Conservation (phyloP, 2,329 filamentous ascomycete species). For the Aplosporella prunicola region DNA sequence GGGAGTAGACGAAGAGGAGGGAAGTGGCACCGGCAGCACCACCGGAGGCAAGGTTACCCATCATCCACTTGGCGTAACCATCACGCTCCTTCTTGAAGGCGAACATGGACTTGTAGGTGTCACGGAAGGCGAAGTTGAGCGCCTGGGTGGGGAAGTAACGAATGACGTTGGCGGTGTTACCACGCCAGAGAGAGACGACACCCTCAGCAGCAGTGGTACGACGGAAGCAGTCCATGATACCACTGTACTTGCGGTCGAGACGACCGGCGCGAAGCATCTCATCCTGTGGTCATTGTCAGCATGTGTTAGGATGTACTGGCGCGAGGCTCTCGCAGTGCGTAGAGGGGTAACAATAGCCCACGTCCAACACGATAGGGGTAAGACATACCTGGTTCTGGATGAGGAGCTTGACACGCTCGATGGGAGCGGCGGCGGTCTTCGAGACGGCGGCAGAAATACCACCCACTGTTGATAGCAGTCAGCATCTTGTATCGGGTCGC, state of each 20-base stretch:
- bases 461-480: constrained; percentile 64
- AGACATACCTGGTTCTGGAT: constrained; percentile 98
- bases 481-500: constrained; percentile 22
- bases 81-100: constrained; percentile 99
- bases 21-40: constrained; percentile 99
- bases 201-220: constrained; percentile 86
- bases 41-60: constrained; percentile 98
- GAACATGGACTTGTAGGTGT: constrained; percentile 99
- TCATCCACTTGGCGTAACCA: constrained; percentile 98
- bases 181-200: constrained; percentile 93
- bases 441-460: constrained; percentile 99
- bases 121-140: constrained; percentile 99
- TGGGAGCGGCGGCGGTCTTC: constrained; percentile 99
- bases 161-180: constrained; percentile 99
- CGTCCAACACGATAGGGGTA: too few species aligned
- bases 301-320: not conserved
- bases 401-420: constrained; percentile 99
- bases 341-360: too few species aligned
- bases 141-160: constrained; percentile 99
- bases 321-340: too few species aligned
- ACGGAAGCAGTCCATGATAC: constrained; percentile 91
- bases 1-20: constrained; percentile 99
- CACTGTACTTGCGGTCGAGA: constrained; percentile 94
- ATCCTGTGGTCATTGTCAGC: constrained; percentile 57
- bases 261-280: constrained; percentile 99